Conservation (phyloP, 148 eudicot genomes). For the Rhododendron vialii region DNA sequence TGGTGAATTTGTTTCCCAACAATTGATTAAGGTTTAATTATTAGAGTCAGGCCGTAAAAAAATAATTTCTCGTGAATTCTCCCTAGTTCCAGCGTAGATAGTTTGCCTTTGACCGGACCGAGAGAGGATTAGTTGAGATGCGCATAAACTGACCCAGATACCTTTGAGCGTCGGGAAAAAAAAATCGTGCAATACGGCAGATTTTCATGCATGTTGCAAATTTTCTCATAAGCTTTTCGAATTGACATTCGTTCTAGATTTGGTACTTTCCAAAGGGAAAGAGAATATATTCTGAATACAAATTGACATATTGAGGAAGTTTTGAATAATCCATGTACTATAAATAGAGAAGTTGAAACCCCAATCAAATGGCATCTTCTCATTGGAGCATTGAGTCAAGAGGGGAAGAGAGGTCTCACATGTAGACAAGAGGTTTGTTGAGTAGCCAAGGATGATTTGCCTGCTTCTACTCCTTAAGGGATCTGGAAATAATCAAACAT, state of each 20-base stretch:
- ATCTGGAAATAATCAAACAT: neutral
- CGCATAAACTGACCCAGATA: no score
- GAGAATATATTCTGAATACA: neutral
- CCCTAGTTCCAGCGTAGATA: no score
- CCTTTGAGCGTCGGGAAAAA: no score
- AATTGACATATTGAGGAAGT: neutral
- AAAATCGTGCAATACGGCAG: neutral
- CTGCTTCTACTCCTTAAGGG: neutral
- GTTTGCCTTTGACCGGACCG: no score
- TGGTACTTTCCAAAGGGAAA: neutral
- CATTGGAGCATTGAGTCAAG: neutral
- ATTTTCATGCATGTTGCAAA: neutral
- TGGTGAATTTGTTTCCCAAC: no score
- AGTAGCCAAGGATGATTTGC: neutral
- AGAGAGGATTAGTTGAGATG: neutral
- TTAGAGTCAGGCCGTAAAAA: no score
- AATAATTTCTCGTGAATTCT: no score
- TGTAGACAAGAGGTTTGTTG: neutral
- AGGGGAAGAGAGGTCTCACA: neutral
- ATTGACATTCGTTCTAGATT: neutral
- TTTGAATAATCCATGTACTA: neutral
- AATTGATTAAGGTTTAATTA: no score
- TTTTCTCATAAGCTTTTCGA: neutral
- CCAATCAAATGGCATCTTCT: neutral
- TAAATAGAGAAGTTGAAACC: neutral